Evolutionary conservation across 2,329 filamentous ascomycete genomes (phyloP), one percentile per base, ranked within the genome.

Genomic region (Epichloe glyceriae): DNA sequence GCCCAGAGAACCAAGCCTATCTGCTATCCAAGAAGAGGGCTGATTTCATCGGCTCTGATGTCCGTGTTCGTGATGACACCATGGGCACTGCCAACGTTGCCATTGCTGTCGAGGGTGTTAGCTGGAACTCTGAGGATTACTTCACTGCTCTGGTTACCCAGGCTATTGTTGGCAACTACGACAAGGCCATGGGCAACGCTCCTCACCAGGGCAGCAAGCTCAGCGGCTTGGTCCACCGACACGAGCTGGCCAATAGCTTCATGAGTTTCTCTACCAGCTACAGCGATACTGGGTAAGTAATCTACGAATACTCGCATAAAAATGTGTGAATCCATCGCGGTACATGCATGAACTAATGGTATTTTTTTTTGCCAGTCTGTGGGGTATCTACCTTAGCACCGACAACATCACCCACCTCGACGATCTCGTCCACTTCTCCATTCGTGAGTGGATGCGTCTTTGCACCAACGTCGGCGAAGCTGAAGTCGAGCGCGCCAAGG

Each of bases 221-320:
- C 63, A 95, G 88, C 77, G 83, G 85, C 58, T 88, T 93, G 64
- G 85, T 98, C 60, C 87, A 94, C 79, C 84, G 95, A 73, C 82
- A 97, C 74, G 85, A 90, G 70, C 81, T 98, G 56, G 93, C 93
- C 71, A 98, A 95, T 78, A 96, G 90, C 82, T 98, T 96, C 80
- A 98, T 98, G 94, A 95, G 88, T 77, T 98, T 98, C 77, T 96
- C 90, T 59, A 98, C 93, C 60, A 95, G 88, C 79, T 98, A 98
- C 76, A 97, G 90, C 67, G 93, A 98, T 71, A 98, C 93, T 69
- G 93, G 90, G 89, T 95, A 81, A 72, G 83, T 69, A 48, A 8
- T 38, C 42, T 42, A 50, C 42, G 4, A 11, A 35, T 14, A 14
- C 19, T 37, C 34, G 11, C 34, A n/a, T 42, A 19, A 17, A 34